phyloP scores from a whole-genome alignment of 306 rosid genomes.

The Glycine latifolia region DNA sequence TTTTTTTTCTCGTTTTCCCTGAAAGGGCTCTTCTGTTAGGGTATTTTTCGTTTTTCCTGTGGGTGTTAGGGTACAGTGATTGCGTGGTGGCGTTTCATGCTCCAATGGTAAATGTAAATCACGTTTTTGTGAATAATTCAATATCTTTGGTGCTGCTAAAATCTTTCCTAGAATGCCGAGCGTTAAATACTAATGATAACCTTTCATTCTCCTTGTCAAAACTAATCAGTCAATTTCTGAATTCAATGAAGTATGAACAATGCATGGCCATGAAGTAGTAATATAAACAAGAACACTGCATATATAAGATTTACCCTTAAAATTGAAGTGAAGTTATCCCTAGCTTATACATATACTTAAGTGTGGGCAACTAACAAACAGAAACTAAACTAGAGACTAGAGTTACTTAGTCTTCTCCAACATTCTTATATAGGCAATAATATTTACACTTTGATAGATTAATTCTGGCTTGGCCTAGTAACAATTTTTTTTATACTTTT shows the following conservation, averaged over 20 bases:
- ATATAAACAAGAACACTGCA: constrained; percentile 4
- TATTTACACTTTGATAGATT: constrained; percentile 5
- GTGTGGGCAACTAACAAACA: background rate
- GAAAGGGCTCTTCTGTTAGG: no score
- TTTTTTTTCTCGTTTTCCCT: no score
- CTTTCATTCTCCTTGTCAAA: constrained; percentile 28
- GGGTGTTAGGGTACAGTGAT: background rate
- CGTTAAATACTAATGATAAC: constrained; percentile 29
- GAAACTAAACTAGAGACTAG: background rate
- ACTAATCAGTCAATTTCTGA: background rate
- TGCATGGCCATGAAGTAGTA: background rate
- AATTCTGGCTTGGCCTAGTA: background rate
- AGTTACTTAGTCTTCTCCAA: background rate
- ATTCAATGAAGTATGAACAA: constrained; percentile 1
- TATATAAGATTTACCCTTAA: background rate
- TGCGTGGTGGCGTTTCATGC: no score
- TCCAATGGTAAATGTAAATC: no score
- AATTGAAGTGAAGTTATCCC: background rate
- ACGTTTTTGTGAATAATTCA: constrained; percentile 28
- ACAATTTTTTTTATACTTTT: background rate
- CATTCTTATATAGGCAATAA: background rate
- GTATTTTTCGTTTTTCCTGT: background rate
- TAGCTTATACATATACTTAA: background rate
- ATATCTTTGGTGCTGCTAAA: constrained; percentile 64
- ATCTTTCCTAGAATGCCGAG: constrained; percentile 60